A percentile compares a stretch with the other conserved stretches of the same genome.
Conservation (phyloP, 495 filamentous ascomycete genomes). For the Penicillium herquei region DNA sequence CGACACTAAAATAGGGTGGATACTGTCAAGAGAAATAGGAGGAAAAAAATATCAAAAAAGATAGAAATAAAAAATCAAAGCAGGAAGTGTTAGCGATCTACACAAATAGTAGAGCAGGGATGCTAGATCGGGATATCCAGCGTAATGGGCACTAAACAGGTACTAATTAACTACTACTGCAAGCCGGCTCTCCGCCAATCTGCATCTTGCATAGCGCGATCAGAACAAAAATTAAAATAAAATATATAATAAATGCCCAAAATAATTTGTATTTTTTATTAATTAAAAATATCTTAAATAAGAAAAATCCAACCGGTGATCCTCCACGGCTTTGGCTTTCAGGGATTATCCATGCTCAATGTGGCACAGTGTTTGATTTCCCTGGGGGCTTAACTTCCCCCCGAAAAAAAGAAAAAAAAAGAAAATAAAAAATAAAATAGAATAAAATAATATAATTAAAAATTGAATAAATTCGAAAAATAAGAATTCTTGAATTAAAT, state of each 20-base stretch:
- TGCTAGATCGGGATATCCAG: slow-evolving; percentile 3
- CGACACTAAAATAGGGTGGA: slow-evolving; percentile 6
- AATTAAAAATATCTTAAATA: slow-evolving; percentile 8
- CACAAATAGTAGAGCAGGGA: slow-evolving; percentile 13
- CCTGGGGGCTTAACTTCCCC: not conserved
- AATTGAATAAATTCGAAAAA: not conserved
- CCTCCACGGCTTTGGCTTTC: slow-evolving; percentile 22
- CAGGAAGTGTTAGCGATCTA: slow-evolving; percentile 5
- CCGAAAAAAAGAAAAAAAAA: no score
- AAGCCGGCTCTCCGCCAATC: not conserved
- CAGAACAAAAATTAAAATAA: slow-evolving; percentile 2
- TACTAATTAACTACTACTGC: not conserved
- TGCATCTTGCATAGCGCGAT: slow-evolving; percentile 1
- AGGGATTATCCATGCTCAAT: slow-evolving; percentile 40
- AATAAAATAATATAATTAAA: not conserved
- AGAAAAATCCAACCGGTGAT: slow-evolving; percentile 9
- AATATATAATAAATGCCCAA: slow-evolving; percentile 22
- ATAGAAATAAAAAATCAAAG: not conserved
- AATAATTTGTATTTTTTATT: slow-evolving; percentile 13
- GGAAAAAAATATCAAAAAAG: not conserved
- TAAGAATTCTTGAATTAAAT: not conserved
- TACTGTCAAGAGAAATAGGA: slow-evolving; percentile 4
- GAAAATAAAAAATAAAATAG: no score
- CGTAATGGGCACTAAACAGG: not conserved
- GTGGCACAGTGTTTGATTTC: slow-evolving; percentile 10